Conservation (phyloP, 306 rosid species). For the Pterocarpus macrocarpus region DNA sequence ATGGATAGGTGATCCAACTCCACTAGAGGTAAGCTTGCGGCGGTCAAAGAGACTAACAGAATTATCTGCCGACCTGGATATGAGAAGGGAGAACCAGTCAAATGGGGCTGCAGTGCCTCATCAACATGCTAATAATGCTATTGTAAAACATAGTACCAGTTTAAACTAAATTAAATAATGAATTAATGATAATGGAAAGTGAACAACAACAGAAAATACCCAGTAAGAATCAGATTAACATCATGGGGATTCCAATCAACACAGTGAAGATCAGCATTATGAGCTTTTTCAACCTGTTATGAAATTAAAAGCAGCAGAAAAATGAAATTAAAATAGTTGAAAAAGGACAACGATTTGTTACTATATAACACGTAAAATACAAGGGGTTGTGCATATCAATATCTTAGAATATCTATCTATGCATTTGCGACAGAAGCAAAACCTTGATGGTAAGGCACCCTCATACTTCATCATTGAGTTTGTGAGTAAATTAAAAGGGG, state of each 20-base stretch:
- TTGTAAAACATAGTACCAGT: neutral
- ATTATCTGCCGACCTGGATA: conserved; percentile 93
- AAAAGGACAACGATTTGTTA: neutral
- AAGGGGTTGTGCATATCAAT: conserved; percentile 22
- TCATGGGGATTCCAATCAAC: conserved; percentile 99
- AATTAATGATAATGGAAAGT: conserved; percentile 26
- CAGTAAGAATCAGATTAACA: conserved; percentile 87
- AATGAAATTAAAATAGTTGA: neutral
- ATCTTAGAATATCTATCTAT: neutral
- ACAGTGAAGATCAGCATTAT: conserved; percentile 97
- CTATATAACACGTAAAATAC: neutral
- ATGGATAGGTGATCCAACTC: conserved; percentile 91
- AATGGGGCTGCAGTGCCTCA: conserved; percentile 5
- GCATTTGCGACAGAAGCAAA: neutral
- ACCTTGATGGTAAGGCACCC: conserved; percentile 2
- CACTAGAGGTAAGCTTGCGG: conserved; percentile 85
- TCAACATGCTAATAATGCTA: conserved; percentile 25
- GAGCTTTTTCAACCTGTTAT: conserved; percentile 93
- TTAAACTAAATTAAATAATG: conserved; percentile 2
- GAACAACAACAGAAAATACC: conserved; percentile 58
- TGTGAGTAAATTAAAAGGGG: neutral
- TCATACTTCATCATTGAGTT: conserved; percentile 15
- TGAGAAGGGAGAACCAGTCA: conserved; percentile 27
- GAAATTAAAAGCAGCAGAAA: conserved; percentile 23
- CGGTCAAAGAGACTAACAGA: conserved; percentile 96